A percentile compares a stretch with the other conserved stretches of the same genome.
These are phyloP conservation scores for Teunomyces tritomae DNA, from an alignment of 805 yeast species.

Conservation along the genomic window DNA sequence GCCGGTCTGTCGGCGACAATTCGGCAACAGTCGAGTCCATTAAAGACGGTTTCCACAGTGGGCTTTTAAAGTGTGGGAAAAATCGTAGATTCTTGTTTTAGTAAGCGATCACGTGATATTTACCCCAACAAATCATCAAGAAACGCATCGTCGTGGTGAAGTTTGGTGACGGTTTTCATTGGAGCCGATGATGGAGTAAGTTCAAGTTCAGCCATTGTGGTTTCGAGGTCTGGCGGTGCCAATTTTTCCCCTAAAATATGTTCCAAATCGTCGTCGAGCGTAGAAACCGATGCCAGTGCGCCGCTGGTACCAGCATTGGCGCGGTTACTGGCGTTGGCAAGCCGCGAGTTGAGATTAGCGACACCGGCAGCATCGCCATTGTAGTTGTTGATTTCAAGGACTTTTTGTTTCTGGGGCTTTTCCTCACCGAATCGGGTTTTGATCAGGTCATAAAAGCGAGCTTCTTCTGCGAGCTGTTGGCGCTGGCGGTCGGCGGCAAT, in stretches of 20 bases:
- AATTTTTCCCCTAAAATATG: slow-evolving; percentile 10
- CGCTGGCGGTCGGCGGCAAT: slow-evolving; percentile 22
- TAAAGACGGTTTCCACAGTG: no score
- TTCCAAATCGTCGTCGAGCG: slow-evolving; percentile 11
- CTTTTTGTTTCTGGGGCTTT: slow-evolving; percentile 11
- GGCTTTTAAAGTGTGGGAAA: slow-evolving; percentile 16
- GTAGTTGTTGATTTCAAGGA: slow-evolving; percentile 36
- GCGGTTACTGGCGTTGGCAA: slow-evolving; percentile 1
- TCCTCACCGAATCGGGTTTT: slow-evolving; percentile 21
- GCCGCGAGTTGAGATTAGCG: slow-evolving; percentile 2
- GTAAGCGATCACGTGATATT: not conserved
- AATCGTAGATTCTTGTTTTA: slow-evolving; percentile 6
- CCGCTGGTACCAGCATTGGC: not conserved
- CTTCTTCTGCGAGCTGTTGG: slow-evolving; percentile 22
- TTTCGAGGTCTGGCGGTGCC: not conserved
- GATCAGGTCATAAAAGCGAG: slow-evolving; percentile 26
- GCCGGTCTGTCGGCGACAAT: slow-evolving; percentile 9
- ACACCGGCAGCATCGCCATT: slow-evolving; percentile 17
- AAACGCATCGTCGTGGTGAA: not conserved
- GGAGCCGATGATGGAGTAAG: not conserved
- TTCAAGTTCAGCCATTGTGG: not conserved
- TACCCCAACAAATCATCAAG: slow-evolving; percentile 1
- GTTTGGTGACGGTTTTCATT: not conserved
- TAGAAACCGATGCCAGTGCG: no score
- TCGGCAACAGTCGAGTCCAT: slow-evolving; percentile 7